Base-by-base conservation (phyloP, 1,139 yeast genomes). In the Pichia sp. region DNA sequence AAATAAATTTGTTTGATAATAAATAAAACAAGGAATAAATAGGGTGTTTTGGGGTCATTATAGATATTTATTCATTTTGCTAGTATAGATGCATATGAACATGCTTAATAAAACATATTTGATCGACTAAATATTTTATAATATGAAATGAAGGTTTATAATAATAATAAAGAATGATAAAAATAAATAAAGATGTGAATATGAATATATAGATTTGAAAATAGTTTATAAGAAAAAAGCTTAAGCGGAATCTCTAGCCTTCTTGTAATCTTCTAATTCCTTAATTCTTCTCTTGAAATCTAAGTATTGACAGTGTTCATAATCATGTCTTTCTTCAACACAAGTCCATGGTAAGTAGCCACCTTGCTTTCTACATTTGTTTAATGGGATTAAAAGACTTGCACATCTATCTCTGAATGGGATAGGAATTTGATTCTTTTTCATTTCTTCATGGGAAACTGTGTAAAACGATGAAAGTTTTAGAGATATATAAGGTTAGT, bases 401-500 rank as follows among this genome's bases (percentile, higher is more conserved):
- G 94, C 93, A 63, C 95, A 86, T 64, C 94, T 77, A 62, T 86
- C 95, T 57, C 95, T 74, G 76, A 83, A 86, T 51, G 77, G 78
- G 51, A 86, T 69, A 25, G 95, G 95, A 47, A 86, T 80, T 63
- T 80, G 77, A 64, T 82, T 70, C 57, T 80, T 73, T 65, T 83
- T 88, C 80, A 86, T 80, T 60, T 86, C 95, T 59, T 84, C 89
- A 64, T 81, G 86, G 42, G 88, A 73, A 53, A 85, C 89, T 78
- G 54, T 18, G n/a, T 10, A n/a, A 29, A 28, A 22, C 23, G 14
- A 23, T 33, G 23, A 5, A 25, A 21, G n/a, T n/a, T n/a, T n/a
- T n/a, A n/a, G n/a, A n/a, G 10, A 8, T 20, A 3, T 30, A 28
- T 33, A 7, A 7, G 6, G 38, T 38, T 31, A 32, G 51, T 35